Conservation (phyloP, 2,329 filamentous ascomycete species). For the Fusarium sp. region DNA sequence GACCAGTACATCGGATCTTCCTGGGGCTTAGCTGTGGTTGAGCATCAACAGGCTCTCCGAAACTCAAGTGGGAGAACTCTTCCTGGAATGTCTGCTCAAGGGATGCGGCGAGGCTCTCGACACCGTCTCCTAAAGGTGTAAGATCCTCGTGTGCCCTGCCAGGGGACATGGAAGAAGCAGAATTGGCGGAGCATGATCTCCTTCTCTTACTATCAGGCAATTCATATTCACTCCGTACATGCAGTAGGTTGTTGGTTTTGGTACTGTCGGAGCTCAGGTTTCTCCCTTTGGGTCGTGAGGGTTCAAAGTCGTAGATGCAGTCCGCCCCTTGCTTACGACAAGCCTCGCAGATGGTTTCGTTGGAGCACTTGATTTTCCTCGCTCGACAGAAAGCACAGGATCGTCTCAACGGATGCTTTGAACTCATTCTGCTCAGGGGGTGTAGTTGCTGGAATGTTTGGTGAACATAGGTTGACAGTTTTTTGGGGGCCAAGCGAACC, state of each 20-base stretch:
- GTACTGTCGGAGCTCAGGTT: slow-evolving; percentile 49
- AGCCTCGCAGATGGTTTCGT: slow-evolving; percentile 57
- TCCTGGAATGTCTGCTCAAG: slow-evolving; percentile 53
- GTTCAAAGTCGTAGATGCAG: slow-evolving; percentile 58
- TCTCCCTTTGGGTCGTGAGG: slow-evolving; percentile 51
- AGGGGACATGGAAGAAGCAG: slow-evolving; percentile 46
- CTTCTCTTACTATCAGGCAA: slow-evolving; percentile 42
- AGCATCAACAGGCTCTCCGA: neutral
- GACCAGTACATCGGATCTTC: slow-evolving; percentile 46
- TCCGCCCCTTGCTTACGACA: slow-evolving; percentile 56
- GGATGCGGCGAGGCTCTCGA: slow-evolving; percentile 50
- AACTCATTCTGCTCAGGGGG: slow-evolving; percentile 45
- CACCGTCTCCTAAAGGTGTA: slow-evolving; percentile 25
- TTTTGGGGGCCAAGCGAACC: slow-evolving; percentile 10
- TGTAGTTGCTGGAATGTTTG: slow-evolving; percentile 2
- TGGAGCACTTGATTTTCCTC: slow-evolving; percentile 58
- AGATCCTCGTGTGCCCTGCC: slow-evolving; percentile 44
- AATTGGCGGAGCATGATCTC: slow-evolving; percentile 48
- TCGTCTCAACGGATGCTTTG: slow-evolving; percentile 54
- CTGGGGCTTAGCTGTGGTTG: neutral
- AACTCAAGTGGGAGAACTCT: slow-evolving; percentile 43
- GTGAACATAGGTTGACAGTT: slow-evolving; percentile 21
- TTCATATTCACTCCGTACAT: slow-evolving; percentile 32
- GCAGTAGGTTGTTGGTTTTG: slow-evolving; percentile 31
- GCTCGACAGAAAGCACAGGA: slow-evolving; percentile 58